Conservation (phyloP, 2,329 filamentous ascomycete species). For the Phyllosticta capitalensis region DNA sequence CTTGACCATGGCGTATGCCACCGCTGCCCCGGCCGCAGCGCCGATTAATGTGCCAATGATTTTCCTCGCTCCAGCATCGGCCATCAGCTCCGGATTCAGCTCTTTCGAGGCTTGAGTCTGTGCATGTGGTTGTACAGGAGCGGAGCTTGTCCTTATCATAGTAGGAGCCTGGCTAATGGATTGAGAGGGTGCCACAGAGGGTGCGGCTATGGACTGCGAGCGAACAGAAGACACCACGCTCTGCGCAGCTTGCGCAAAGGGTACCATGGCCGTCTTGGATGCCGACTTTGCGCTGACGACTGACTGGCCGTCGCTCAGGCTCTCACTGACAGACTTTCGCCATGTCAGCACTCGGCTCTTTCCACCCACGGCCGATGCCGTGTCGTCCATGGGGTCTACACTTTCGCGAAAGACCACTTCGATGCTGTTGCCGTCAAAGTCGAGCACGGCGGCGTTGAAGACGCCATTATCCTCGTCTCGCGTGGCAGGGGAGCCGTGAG, state of each 20-base stretch:
- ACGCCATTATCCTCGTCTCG: constrained; percentile 46
- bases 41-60: constrained; percentile 69
- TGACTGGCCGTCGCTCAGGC: constrained; percentile 19
- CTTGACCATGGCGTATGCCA: constrained; percentile 65
- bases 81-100: constrained; percentile 23
- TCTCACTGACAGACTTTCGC: constrained; percentile 23
- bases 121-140: constrained; percentile 20
- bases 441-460: constrained; percentile 57
- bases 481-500: constrained; percentile 47
- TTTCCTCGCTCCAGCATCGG: constrained; percentile 48
- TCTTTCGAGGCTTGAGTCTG: constrained; percentile 17
- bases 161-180: constrained; percentile 17
- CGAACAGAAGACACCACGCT: constrained; percentile 11
- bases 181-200: constrained; percentile 16
- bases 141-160: constrained; percentile 24
- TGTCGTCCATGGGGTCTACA: constrained; percentile 28
- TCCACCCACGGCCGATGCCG: constrained; percentile 23
- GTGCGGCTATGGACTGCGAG: constrained; percentile 16
- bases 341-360: constrained; percentile 37
- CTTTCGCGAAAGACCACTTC: constrained; percentile 58
- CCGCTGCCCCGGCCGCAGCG: constrained; percentile 65
- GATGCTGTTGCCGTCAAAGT: constrained; percentile 77
- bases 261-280: constrained; percentile 17
- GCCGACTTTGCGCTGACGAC: constrained; percentile 8
- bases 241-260: constrained; percentile 4